A percentile compares a stretch with the other conserved stretches of the same genome.
Evolutionary conservation across 805 yeast genomes (phyloP).

Genomic region (Yarrowia sp.): DNA sequence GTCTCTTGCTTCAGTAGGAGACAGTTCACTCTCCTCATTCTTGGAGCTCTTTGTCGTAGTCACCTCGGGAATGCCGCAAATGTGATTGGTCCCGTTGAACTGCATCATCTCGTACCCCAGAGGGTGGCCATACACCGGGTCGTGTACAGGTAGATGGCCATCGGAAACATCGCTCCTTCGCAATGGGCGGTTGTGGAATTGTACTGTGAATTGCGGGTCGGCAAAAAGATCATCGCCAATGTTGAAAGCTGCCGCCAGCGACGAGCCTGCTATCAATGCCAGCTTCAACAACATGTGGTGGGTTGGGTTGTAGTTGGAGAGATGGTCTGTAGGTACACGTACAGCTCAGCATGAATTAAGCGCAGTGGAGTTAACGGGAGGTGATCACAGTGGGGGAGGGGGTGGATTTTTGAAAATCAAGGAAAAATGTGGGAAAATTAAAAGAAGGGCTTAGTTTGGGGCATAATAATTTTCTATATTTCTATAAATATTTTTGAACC

Average conservation of each 20-base stretch:
- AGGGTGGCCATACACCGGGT: background rate
- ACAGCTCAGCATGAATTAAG: background rate
- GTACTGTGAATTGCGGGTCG: slow-evolving; percentile 20
- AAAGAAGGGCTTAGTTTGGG: no score
- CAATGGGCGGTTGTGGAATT: slow-evolving; percentile 12
- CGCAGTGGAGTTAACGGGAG: background rate
- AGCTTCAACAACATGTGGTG: background rate
- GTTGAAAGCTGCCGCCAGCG: slow-evolving; percentile 4
- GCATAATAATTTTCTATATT: no score
- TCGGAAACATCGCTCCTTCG: background rate
- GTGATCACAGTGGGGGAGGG: background rate
- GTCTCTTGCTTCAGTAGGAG: slow-evolving; percentile 16
- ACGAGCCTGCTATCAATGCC: background rate
- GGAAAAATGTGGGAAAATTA: background rate
- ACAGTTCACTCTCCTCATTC: background rate
- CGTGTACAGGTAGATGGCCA: background rate
- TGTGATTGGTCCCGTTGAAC: slow-evolving; percentile 29
- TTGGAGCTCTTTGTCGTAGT: background rate
- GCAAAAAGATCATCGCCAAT: slow-evolving; percentile 19
- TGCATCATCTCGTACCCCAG: slow-evolving; percentile 29
- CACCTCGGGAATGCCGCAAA: slow-evolving; percentile 31
- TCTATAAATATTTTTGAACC: no score
- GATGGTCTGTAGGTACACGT: background rate
- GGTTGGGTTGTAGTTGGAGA: background rate
- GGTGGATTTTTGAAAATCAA: background rate